Percentiles rank a stretch among this genome's conserved stretches.
phyloP scores from a whole-genome alignment of 768 basidiomycete species.

The Hygrophoropsis aurantiaca region DNA sequence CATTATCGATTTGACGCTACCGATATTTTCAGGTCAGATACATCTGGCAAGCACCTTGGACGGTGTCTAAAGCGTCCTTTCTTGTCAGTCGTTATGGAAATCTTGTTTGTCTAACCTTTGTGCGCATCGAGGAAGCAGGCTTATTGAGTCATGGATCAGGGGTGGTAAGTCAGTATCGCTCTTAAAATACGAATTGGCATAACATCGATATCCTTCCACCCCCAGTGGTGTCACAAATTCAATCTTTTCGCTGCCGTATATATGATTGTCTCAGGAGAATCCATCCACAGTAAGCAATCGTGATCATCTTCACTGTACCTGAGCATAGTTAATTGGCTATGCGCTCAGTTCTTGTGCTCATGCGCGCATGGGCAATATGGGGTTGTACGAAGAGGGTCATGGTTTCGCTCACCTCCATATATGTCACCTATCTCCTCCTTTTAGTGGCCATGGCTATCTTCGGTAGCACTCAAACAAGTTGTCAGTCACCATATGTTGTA shows the following conservation, averaged over 20 bases:
- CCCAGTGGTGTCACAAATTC: neutral
- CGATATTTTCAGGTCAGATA: neutral
- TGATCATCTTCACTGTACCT: neutral
- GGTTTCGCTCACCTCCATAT: neutral
- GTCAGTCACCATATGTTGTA: too few relatives aligned
- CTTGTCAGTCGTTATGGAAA: neutral
- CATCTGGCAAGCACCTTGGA: neutral
- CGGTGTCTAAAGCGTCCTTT: neutral
- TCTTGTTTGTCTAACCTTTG: neutral
- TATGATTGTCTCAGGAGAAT: constrained; percentile 14
- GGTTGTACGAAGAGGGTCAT: neutral
- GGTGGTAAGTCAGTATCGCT: too few relatives aligned
- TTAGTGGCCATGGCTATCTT: neutral
- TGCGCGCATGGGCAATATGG: neutral
- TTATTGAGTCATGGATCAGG: neutral
- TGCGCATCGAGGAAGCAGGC: neutral
- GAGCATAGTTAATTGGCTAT: neutral
- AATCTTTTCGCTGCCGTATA: neutral
- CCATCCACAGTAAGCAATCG: constrained; percentile 22
- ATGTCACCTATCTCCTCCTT: constrained; percentile 8
- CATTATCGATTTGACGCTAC: neutral
- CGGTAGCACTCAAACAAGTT: too few relatives aligned
- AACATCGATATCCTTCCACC: neutral
- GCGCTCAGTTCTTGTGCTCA: neutral
- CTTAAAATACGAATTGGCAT: neutral